Evolutionary conservation across 257 asterid species (phyloP).

Genomic region (Thymus mandschuricus): DNA sequence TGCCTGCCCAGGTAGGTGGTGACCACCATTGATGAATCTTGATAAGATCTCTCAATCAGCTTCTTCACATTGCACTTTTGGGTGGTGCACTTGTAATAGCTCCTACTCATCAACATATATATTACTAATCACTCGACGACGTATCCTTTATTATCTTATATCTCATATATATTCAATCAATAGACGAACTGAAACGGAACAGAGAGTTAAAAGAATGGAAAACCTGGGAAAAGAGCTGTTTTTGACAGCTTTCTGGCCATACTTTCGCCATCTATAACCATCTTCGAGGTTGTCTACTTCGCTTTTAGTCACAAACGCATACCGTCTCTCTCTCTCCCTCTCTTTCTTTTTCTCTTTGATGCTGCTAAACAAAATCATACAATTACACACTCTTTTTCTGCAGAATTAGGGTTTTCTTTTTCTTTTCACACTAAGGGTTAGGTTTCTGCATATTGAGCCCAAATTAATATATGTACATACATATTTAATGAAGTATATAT

Average conservation of each 20-base stretch:
- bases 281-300: slow-evolving; percentile 80
- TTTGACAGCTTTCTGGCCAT: slow-evolving; percentile 86
- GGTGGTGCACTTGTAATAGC: slow-evolving; percentile 78
- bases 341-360: slow-evolving; percentile 55
- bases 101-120: slow-evolving; percentile 39
- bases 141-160: no score
- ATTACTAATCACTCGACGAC: no score
- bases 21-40: slow-evolving; percentile 73
- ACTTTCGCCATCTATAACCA: slow-evolving; percentile 87
- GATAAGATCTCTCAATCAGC: slow-evolving; percentile 72
- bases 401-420: slow-evolving; percentile 29
- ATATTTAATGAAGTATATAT: background rate
- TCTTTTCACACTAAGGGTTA: background rate
- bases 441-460: no score
- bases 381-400: no score
- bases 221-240: slow-evolving; percentile 85
- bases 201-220: background rate
- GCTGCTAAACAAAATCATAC: slow-evolving; percentile 23
- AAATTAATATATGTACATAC: no score
- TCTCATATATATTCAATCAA: no score
- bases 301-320: slow-evolving; percentile 81
- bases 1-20: slow-evolving; percentile 87
- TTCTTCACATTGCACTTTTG: slow-evolving; percentile 77
- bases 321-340: slow-evolving; percentile 54
- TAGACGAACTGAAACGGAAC: no score